Evolutionary conservation across 345 rosid species (phyloP), one percentile per base, ranked within the genome.

Genomic region (Salix exigua): DNA sequence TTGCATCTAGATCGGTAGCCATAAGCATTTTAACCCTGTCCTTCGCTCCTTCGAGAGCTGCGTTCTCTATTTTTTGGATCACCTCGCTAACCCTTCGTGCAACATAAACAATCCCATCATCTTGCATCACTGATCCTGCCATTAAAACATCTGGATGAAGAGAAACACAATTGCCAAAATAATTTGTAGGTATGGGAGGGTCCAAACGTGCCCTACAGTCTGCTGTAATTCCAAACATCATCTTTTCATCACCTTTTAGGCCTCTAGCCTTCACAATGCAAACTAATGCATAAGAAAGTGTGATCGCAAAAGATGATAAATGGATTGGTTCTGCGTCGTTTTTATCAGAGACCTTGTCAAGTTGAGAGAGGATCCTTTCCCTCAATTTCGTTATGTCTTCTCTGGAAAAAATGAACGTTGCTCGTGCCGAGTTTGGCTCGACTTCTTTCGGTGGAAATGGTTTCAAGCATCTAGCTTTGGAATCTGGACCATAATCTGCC

Each of bases 271-370:
- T 63, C 7, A 77, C 80, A 70, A 80, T 10, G 37, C 88, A 85
- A 38, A 46, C 76, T 12, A 70, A 48, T 0, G 67, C 60, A 30
- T 86, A 83, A 9, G 86, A 81, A 61, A 38, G 80, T 6, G 87
- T 67, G 3, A 89, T 63, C 42, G 84, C 87, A 44, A 87, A 87
- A 44, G 77, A 75, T 0, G 88, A 85, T 26, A 85, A 62, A 46
- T 61, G 78, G 7, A 76, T 28, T 31, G 70, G 10, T 11, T 68
- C 4, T 11, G 25, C 71, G 50, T 12, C 16, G 11, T 66, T 73
- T 38, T 67, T 71, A 7, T 16, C 18, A 44, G 17, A 44, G 50
- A 44, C 50, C 50, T 44, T 44, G 50, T 44, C 50, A 44, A 44
- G 28, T 19, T 19, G 2, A 10, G 17, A 40, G 4, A 42, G 5